Percentiles rank a stretch among this genome's conserved stretches.
Evolutionary conservation across 208 protist genomes (phyloP).

Genomic region (Trypanosoma platydactyli): DNA sequence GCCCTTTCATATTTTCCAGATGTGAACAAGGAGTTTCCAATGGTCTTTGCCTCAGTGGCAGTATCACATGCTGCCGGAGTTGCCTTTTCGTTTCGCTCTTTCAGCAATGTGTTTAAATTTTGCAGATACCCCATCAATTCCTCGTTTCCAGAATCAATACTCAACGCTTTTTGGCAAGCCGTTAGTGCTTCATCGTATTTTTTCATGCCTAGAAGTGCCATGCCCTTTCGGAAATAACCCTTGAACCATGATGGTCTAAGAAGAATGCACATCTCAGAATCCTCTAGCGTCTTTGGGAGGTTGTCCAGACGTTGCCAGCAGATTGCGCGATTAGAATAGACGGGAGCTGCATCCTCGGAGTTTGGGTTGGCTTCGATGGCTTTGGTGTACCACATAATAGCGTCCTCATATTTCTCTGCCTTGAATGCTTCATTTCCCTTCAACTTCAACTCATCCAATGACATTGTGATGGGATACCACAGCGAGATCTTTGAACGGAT

Average conservation of each 20-base stretch:
- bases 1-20: slow-evolving; percentile 90
- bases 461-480: slow-evolving; percentile 35
- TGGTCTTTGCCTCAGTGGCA: slow-evolving; percentile 77
- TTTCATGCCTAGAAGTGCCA: slow-evolving; percentile 70
- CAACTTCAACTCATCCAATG: slow-evolving; percentile 69
- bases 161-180: slow-evolving; percentile 78
- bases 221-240: slow-evolving; percentile 88
- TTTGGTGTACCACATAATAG: slow-evolving; percentile 91
- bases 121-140: slow-evolving; percentile 82
- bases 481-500: slow-evolving; percentile 6
- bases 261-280: slow-evolving; percentile 86
- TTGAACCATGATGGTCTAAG: slow-evolving; percentile 89
- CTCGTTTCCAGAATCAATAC: slow-evolving; percentile 67
- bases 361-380: slow-evolving; percentile 79
- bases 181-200: slow-evolving; percentile 82
- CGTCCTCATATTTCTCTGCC: slow-evolving; percentile 82
- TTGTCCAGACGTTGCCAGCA: slow-evolving; percentile 80
- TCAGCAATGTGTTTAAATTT: slow-evolving; percentile 62
- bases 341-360: slow-evolving; percentile 65
- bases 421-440: slow-evolving; percentile 93
- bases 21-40: slow-evolving; percentile 90
- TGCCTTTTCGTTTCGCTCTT: slow-evolving; percentile 82
- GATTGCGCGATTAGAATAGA: slow-evolving; percentile 92
- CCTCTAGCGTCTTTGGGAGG: slow-evolving; percentile 68
- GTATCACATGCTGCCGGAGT: slow-evolving; percentile 76